Base-by-base conservation (phyloP, 2,329 filamentous ascomycete genomes). In the Nemania sp. region DNA sequence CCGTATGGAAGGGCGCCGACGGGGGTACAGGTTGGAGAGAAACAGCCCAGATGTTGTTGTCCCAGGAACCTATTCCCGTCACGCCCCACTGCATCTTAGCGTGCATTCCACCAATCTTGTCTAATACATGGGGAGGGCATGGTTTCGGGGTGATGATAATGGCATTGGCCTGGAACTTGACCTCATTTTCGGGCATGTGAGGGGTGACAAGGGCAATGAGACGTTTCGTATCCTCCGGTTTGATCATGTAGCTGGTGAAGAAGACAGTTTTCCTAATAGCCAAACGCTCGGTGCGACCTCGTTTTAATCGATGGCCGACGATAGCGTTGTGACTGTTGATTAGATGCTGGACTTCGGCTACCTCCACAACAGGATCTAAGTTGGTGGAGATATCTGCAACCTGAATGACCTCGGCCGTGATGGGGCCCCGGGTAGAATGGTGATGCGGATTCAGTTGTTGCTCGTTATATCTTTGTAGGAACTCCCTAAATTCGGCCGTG, bases 221-320 rank as follows among this genome's bases (percentile, higher is more conserved):
- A 57, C 84, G 86, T 70, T 90, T 85, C 2, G 88, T 89, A 73
- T 95, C 91, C 25, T 84, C 80, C 49, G 86, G 81, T 42, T 82
- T 82, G 66, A 99, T 88, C 76, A 96, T 86, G 76, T 99, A 98
- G 51, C 91, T 92, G 1, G 95, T 97, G 77, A 94, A 97, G 76
- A 92, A 92, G 51, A 97, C 89, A 1, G 87, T 91, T 73, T 93
- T 93, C 75, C 91, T 92, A 73, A 99, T 91, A 67, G 85, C 83
- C 62, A 95, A 81, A 47, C 77, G 78, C 42, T 77, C 73, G 49
- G 74, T 74, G 25, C 75, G 75, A 15, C 69, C 61, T 43, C 78
- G 59, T 72, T 75, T 50, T 64, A 75, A 66, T 49, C 74, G 69
- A 20, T 74, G 73, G 43, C 71, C 71, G 42, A 89, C 76, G 21